phyloP scores from a whole-genome alignment of 345 rosid genomes.

The Citrus unshiu region DNA sequence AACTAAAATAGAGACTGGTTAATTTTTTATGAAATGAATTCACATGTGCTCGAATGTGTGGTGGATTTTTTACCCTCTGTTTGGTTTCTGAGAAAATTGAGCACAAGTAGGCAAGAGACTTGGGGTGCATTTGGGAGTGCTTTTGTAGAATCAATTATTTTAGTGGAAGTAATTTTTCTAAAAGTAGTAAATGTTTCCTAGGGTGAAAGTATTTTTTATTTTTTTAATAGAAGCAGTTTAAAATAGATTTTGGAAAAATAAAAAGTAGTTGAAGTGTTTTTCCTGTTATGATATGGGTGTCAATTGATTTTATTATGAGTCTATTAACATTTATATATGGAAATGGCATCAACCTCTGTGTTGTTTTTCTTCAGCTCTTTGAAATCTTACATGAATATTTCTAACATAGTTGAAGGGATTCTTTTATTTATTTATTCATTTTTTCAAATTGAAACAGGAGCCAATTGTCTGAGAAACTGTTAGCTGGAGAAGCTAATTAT shows the following conservation, averaged over 20 bases:
- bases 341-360: background rate
- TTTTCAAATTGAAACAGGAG: constrained; percentile 29
- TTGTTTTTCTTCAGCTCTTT: background rate
- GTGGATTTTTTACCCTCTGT: background rate
- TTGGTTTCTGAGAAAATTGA: background rate
- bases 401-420: background rate
- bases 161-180: background rate
- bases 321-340: background rate
- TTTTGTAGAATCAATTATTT: too few relatives aligned
- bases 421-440: background rate
- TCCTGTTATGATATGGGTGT: background rate
- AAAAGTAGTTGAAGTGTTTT: background rate
- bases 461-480: constrained; percentile 22
- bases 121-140: background rate
- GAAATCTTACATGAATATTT: background rate
- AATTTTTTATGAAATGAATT: background rate
- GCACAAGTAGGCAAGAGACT: background rate
- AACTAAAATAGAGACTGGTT: background rate
- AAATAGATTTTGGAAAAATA: background rate
- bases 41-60: background rate
- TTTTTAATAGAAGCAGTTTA: background rate
- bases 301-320: background rate
- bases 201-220: too few relatives aligned
- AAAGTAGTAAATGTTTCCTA: background rate
- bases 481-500: constrained; percentile 19